These are phyloP conservation scores for Vigna hirtella DNA, from an alignment of 306 rosid species.

Conservation along the genomic window DNA sequence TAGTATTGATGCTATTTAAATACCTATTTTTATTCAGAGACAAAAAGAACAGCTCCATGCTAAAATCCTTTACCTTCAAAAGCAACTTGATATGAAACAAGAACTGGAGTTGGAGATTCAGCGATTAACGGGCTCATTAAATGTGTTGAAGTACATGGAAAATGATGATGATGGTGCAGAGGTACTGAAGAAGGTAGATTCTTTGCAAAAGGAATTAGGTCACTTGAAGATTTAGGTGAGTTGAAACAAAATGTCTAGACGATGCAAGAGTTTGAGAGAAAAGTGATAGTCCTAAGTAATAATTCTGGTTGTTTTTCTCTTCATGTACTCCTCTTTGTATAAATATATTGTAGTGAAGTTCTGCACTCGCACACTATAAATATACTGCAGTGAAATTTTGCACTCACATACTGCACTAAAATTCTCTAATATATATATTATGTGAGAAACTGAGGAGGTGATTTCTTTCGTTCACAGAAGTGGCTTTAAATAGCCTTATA, in stretches of 20 bases:
- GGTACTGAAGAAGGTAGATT: conserved; percentile 76
- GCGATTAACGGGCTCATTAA: conserved; percentile 71
- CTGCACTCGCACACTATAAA: no score
- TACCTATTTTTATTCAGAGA: conserved; percentile 62
- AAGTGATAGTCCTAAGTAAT: no score
- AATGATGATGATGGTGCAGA: conserved; percentile 93
- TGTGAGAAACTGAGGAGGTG: no score
- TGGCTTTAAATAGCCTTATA: no score
- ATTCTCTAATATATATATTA: no score
- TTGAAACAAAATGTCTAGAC: conserved; percentile 48
- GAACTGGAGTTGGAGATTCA: conserved; percentile 90
- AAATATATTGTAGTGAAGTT: no score
- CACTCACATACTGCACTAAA: no score
- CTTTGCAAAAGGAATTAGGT: conserved; percentile 58
- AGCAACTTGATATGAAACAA: conserved; percentile 84
- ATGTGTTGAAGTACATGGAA: conserved; percentile 85
- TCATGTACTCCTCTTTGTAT: no score
- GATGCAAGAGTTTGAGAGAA: no score
- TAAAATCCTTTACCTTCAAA: conserved; percentile 75
- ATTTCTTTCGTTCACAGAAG: no score
- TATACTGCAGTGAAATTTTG: no score
- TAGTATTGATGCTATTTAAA: conserved; percentile 46
- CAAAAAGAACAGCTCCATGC: conserved; percentile 80
- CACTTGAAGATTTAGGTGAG: conserved; percentile 67
- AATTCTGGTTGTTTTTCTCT: no score